phyloP scores from a whole-genome alignment of 2,329 filamentous ascomycete species.

The Beauveria scarabaeidicola region DNA sequence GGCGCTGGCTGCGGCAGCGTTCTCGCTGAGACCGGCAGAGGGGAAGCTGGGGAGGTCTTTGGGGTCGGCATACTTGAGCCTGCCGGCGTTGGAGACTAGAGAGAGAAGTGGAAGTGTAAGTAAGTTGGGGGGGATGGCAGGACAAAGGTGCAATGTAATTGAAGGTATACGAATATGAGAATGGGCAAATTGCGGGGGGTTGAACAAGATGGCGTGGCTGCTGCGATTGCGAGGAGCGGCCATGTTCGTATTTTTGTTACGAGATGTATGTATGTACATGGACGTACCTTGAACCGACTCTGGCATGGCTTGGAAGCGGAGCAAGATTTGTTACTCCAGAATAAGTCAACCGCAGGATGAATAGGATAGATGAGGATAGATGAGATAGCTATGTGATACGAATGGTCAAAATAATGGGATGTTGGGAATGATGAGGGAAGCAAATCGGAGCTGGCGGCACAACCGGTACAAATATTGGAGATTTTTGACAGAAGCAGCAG shows the following conservation, averaged over 20 bases:
- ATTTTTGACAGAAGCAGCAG: too few species aligned
- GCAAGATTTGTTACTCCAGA: background rate
- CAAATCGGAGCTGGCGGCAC: too few species aligned
- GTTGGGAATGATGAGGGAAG: too few species aligned
- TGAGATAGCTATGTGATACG: too few species aligned
- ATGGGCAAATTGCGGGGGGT: conserved; percentile 5
- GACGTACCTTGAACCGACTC: conserved; percentile 9
- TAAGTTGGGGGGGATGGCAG: background rate
- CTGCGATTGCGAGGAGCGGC: background rate
- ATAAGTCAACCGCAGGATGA: background rate
- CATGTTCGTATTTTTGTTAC: conserved; percentile 2
- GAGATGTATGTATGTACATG: background rate
- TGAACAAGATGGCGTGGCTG: conserved; percentile 11
- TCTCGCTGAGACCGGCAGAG: conserved; percentile 49
- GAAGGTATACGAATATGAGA: background rate
- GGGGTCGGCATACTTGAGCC: conserved; percentile 62
- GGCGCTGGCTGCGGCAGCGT: conserved; percentile 58
- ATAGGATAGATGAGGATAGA: too few species aligned
- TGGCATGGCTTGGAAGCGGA: conserved; percentile 1
- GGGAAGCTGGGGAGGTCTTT: conserved; percentile 69
- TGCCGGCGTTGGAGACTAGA: conserved; percentile 28
- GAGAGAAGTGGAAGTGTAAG: conserved; percentile 12
- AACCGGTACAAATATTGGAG: too few species aligned
- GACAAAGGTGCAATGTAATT: background rate
- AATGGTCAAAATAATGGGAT: too few species aligned